Base-by-base conservation (phyloP, 148 eudicot genomes). In the Cornus florida region DNA sequence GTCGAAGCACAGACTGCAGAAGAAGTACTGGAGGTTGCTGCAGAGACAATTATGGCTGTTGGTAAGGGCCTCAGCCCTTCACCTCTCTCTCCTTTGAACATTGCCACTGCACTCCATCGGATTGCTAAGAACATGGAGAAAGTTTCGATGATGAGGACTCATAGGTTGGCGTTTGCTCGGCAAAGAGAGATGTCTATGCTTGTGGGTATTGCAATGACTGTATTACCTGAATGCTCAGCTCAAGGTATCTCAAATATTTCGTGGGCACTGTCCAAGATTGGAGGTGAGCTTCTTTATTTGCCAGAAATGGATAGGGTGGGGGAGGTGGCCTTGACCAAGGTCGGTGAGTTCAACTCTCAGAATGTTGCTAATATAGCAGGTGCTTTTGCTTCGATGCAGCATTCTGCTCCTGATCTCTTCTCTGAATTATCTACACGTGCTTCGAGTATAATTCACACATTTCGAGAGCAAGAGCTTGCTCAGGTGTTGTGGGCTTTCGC, bases 71-170 rank as follows among this genome's bases (percentile, higher is more conserved):
- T 96, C 81, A 93, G 90, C 81, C 98, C 99, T 75, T 93, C 99
- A 0, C 99, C 99, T 71, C 89, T 93, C 31, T 85, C 99, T 13
- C 99, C 98, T 65, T 77, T 96, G 82, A 96, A 96, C 78, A 87
- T 96, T 67, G 99, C 99, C 57, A 93, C 99, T 20, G 90, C 98
- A 7, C 86, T 96, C n/a, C 98, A 96, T 75, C 90, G 98, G 67
- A 92, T 96, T 76, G 99, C 98, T 41, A 96, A 96, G 87, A 96
- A 93, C 84, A 96, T 96, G 99, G 99, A 96, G 84, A 93, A 96
- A 85, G 98, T 96, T 13, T 91, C 93, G 3, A 93, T 96, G 99
- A 67, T 82, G 82, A 91, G 83, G 80, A 88, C 91, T 50, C 95
- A 82, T 22, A 87, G 99, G 84, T 78, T 96, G 76, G 93, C 97